Evolutionary conservation across 2,329 filamentous ascomycete species (phyloP), one percentile per base, ranked within the genome.

Genomic region (Phoma sp.): DNA sequence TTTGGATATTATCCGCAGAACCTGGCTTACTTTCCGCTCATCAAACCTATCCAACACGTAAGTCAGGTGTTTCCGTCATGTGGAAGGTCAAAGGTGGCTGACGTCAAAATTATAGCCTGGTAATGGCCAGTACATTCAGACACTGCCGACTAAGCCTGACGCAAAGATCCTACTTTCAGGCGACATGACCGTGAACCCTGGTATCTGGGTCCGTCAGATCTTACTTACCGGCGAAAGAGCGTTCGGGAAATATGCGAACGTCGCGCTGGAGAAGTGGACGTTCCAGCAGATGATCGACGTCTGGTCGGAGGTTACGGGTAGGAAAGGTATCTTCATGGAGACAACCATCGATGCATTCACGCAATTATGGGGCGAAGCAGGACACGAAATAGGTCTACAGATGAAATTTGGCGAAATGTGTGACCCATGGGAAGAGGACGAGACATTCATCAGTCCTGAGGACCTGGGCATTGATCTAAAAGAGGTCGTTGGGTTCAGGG

Each of bases 1-100:
- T 61, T 71, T 30, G 68, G 67, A 1, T 70, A 68, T 35, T 72
- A 71, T 27, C 61, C 68, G 0, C 60, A 66, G 27, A 72, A 72
- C 47, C 61, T 72, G 62, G 64, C 67, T 0, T 68, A 62, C 52
- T 65, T 69, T 30, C 65, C 67, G 0, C 48, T 67, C 7, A 49
- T 64, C 36, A 66, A 65, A 52, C 68, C 64, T 1, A 52, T 69
- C 18, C 47, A 60, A 58, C 58, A 63, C 30, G 66, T 70, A 58
- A 11, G 59, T 59, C 5, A 3, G 18, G 18, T 18, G 18, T 18
- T 18, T 18, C 18, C 18, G 18, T 18, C 18, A 18, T 18, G 18
- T 18, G 10, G 4, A 1, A 10, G 3, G 14, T 2, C 7, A 32
- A 1, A 11, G 4, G 3, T 8, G 5, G n/a, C 35, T 47, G 29